Evolutionary conservation across 371 early-diverging fungal species (phyloP).

Genomic region (Mucor piriformis): DNA sequence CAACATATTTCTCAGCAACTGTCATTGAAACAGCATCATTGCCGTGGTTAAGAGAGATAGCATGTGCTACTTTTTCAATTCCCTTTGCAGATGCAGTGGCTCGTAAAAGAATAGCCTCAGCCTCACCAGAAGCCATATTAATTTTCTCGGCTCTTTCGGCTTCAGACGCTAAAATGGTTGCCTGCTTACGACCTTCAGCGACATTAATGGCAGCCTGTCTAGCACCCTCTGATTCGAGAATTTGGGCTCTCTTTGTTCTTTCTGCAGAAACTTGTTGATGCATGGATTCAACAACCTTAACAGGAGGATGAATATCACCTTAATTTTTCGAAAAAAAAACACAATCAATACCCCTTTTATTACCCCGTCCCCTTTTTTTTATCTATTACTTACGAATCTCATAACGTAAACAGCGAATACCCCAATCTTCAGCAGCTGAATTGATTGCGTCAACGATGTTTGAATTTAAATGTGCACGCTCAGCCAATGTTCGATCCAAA

Average conservation of each 20-base stretch:
- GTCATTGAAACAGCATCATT: slow-evolving; percentile 89
- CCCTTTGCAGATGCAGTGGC: slow-evolving; percentile 86
- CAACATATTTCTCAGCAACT: slow-evolving; percentile 97
- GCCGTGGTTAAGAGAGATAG: slow-evolving; percentile 75
- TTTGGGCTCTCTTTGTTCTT: slow-evolving; percentile 94
- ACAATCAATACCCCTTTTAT: no score
- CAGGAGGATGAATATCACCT: slow-evolving; percentile 95
- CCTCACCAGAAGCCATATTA: slow-evolving; percentile 87
- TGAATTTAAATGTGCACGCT: slow-evolving; percentile 89
- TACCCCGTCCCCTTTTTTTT: neutral
- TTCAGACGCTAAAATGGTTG: slow-evolving; percentile 93
- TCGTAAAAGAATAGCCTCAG: slow-evolving; percentile 86
- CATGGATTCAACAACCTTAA: slow-evolving; percentile 95
- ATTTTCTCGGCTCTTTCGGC: slow-evolving; percentile 89
- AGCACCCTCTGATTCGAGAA: slow-evolving; percentile 93
- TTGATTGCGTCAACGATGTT: slow-evolving; percentile 97
- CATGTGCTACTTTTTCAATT: slow-evolving; percentile 78
- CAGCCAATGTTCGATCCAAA: slow-evolving; percentile 93
- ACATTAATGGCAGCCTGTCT: slow-evolving; percentile 97
- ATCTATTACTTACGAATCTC: slow-evolving; percentile 68
- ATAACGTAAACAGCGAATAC: slow-evolving; percentile 92
- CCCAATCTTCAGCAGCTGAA: slow-evolving; percentile 93
- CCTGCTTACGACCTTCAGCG: slow-evolving; percentile 94
- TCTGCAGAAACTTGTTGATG: slow-evolving; percentile 98
- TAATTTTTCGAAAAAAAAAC: slow-evolving; percentile 21